Base-by-base conservation (phyloP, 768 basidiomycete genomes). In the Exsudoporus frostii region DNA sequence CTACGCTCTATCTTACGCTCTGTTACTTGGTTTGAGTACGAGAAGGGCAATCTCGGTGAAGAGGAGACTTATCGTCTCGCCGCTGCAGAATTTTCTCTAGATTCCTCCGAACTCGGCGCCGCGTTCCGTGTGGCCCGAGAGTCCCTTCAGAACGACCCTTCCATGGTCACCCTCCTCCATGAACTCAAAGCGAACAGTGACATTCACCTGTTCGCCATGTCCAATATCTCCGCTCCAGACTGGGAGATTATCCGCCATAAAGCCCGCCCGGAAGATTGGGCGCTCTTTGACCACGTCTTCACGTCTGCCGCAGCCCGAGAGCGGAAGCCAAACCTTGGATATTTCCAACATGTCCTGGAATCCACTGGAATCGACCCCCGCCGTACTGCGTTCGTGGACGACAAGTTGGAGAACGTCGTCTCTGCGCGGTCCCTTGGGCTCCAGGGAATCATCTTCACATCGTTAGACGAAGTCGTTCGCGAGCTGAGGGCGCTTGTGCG, bases 341-440 rank as follows among this genome's bases (percentile, higher is more conserved):
- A 36, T 30, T 63, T 58, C 8, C 51, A 47, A 10, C 59, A 58
- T 1, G 62, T 58, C 5, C 51, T 61, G 4, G 45, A 57, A 27
- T 57, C 38, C 5, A 58, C 59, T 3, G 59, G 59, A 19, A 48
- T 62, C 4, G 54, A 65, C 15, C 56, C 62, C 6, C 45, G 15
- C 32, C 59, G 63, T 1, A 65, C 63, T 10, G 59, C 49, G 4
- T 63, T 65, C 15, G 63, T 63, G 20, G 62, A 63, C 10, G 62
- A 63, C 24, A 63, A 53, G 47, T 11, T 62, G 45, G 63, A 63
- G 51, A 64, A 64, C 8, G 51, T 63, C 5, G 46, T 63, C 5
- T 55, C 59, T 19, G 59, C 59, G 1, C 56, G 36, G 32, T 65
- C 62, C 5, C 17, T 65, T 34, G 63, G 63, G 11, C 36, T 65